Evolutionary conservation across 2,329 filamentous ascomycete genomes (phyloP).

Genomic region (Colletotrichum coccodes): DNA sequence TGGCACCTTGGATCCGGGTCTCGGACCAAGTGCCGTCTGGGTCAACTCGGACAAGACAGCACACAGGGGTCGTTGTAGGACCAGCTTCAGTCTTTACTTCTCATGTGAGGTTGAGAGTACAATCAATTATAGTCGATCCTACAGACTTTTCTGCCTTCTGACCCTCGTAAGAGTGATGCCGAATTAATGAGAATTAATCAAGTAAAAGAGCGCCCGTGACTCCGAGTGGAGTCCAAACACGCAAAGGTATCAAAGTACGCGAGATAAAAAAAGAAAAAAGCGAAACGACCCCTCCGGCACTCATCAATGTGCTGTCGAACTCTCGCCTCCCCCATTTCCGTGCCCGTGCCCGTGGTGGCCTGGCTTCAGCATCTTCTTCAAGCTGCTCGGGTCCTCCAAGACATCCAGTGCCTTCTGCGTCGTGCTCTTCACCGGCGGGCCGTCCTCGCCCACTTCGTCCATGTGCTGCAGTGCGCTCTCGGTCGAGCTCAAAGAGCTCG

Average conservation of each 20-base stretch:
- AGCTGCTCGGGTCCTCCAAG: conserved; percentile 58
- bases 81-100: too few species aligned
- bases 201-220: neutral
- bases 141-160: neutral
- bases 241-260: conserved; percentile 20
- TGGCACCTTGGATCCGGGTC: neutral
- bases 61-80: too few species aligned
- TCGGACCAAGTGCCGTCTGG: neutral
- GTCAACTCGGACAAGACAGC: too few species aligned
- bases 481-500: conserved; percentile 52
- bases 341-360: neutral
- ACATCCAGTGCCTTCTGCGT: conserved; percentile 62
- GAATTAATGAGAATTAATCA: neutral
- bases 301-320: conserved; percentile 10
- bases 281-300: neutral
- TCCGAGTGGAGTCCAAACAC: neutral
- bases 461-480: conserved; percentile 62
- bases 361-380: conserved; percentile 48
- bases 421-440: conserved; percentile 55
- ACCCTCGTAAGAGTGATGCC: neutral
- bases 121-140: conserved; percentile 4
- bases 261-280: neutral
- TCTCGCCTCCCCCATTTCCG: conserved; percentile 2
- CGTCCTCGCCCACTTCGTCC: conserved; percentile 50
- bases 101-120: neutral